These are phyloP conservation scores for Gracilaria domingensis DNA, from an alignment of 23 red algal species.

Conservation along the genomic window DNA sequence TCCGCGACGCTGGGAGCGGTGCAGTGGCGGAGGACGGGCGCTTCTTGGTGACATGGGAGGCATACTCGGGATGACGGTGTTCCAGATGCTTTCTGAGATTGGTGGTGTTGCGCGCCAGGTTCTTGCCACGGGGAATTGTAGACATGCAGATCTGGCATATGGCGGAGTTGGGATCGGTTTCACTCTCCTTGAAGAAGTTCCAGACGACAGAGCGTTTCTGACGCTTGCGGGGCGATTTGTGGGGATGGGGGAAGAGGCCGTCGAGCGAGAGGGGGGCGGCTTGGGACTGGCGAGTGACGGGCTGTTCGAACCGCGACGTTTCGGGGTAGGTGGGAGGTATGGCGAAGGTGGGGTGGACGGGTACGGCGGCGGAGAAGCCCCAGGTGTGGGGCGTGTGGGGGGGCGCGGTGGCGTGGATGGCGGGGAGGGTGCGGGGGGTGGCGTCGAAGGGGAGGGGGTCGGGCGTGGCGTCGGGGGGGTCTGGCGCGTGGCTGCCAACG, in stretches of 20 bases:
- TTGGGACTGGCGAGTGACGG: background rate
- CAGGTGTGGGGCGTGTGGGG: background rate
- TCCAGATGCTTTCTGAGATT: constrained; percentile 61
- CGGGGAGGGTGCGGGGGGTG: background rate
- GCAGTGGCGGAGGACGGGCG: background rate
- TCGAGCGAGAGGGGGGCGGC: background rate
- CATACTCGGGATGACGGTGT: constrained; percentile 40
- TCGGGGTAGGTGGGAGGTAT: background rate
- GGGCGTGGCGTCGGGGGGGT: background rate
- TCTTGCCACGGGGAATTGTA: constrained; percentile 30
- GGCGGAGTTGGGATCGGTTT: constrained; percentile 35
- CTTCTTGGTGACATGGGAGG: background rate
- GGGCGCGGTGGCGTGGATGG: background rate
- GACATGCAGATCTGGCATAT: constrained; percentile 42
- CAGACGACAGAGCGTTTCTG: constrained; percentile 62
- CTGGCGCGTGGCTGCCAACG: background rate
- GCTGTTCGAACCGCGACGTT: background rate
- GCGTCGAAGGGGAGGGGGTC: background rate
- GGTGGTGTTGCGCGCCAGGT: constrained; percentile 64
- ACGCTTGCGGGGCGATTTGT: constrained; percentile 32
- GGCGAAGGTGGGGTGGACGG: background rate
- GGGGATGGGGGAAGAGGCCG: background rate
- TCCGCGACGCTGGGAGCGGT: background rate
- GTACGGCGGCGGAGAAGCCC: background rate
- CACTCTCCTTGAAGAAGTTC: constrained; percentile 69